These are phyloP conservation scores for Aspergillus indologenus DNA, from an alignment of 495 filamentous ascomycete genomes.

Conservation along the genomic window DNA sequence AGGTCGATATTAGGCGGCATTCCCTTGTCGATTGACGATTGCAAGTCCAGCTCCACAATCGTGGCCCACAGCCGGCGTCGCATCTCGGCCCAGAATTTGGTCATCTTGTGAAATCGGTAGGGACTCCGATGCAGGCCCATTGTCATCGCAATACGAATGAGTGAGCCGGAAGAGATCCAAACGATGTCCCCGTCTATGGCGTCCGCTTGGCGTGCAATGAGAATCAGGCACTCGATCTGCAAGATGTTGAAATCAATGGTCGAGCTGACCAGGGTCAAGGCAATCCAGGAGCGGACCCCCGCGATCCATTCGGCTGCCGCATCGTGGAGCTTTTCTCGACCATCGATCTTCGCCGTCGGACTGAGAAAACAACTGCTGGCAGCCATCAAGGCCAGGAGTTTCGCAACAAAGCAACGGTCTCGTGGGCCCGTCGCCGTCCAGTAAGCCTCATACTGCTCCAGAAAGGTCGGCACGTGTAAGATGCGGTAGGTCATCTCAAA, in stretches of 20 bases:
- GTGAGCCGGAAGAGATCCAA: slow-evolving; percentile 54
- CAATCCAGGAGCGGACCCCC: slow-evolving; percentile 54
- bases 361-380: slow-evolving; percentile 49
- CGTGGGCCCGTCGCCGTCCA: slow-evolving; percentile 40
- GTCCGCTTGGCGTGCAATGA: slow-evolving; percentile 51
- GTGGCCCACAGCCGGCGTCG: slow-evolving; percentile 62
- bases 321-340: slow-evolving; percentile 28
- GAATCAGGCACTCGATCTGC: slow-evolving; percentile 53
- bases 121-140: slow-evolving; percentile 62
- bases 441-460: slow-evolving; percentile 48
- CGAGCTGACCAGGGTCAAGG: slow-evolving; percentile 50
- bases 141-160: slow-evolving; percentile 54
- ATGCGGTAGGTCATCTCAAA: slow-evolving; percentile 58
- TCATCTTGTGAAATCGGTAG: slow-evolving; percentile 45
- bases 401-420: slow-evolving; percentile 39
- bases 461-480: slow-evolving; percentile 56
- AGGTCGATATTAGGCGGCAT: slow-evolving; percentile 49
- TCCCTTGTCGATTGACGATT: slow-evolving; percentile 54
- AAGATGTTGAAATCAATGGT: slow-evolving; percentile 47
- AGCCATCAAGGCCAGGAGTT: slow-evolving; percentile 52
- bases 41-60: slow-evolving; percentile 56
- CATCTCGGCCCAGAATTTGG: slow-evolving; percentile 49
- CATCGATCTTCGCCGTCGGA: slow-evolving; percentile 20
- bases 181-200: slow-evolving; percentile 52
- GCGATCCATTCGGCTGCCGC: slow-evolving; percentile 50